phyloP scores from a whole-genome alignment of 371 early-diverging fungal species.

The Mucor indicus region DNA sequence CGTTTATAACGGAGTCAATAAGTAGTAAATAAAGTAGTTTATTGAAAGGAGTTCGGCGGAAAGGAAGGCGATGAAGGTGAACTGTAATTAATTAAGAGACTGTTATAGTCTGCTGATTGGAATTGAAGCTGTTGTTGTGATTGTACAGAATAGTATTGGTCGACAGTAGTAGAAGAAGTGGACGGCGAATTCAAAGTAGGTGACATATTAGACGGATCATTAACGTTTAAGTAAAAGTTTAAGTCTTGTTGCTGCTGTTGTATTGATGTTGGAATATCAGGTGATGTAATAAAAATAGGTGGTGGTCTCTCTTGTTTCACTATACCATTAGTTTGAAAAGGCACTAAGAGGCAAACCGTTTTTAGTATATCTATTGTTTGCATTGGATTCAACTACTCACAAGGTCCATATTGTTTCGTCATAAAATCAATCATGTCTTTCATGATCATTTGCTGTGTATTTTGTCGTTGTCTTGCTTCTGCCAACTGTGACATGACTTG shows the following conservation, averaged over 20 bases:
- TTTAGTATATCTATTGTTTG: neutral
- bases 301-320: slow-evolving; percentile 39
- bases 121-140: too few relatives aligned
- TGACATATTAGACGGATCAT: neutral
- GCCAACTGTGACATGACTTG: slow-evolving; percentile 70
- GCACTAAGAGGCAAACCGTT: neutral
- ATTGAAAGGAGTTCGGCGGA: too few relatives aligned
- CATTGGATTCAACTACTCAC: neutral
- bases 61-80: too few relatives aligned
- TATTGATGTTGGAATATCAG: slow-evolving; percentile 7
- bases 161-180: neutral
- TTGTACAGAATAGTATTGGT: too few relatives aligned
- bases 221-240: too few relatives aligned
- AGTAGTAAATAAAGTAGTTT: too few relatives aligned
- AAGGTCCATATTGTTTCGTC: slow-evolving; percentile 40
- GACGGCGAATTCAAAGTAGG: neutral
- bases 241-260: neutral
- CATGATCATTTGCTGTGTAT: slow-evolving; percentile 60
- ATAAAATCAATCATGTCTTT: slow-evolving; percentile 61
- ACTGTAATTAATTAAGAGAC: too few relatives aligned
- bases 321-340: neutral
- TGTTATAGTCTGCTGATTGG: too few relatives aligned
- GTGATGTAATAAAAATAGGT: slow-evolving; percentile 30
- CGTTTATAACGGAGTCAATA: too few relatives aligned
- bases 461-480: slow-evolving; percentile 65